phyloP scores from a whole-genome alignment of 805 yeast genomes.

The Hanseniaspora lachancei region DNA sequence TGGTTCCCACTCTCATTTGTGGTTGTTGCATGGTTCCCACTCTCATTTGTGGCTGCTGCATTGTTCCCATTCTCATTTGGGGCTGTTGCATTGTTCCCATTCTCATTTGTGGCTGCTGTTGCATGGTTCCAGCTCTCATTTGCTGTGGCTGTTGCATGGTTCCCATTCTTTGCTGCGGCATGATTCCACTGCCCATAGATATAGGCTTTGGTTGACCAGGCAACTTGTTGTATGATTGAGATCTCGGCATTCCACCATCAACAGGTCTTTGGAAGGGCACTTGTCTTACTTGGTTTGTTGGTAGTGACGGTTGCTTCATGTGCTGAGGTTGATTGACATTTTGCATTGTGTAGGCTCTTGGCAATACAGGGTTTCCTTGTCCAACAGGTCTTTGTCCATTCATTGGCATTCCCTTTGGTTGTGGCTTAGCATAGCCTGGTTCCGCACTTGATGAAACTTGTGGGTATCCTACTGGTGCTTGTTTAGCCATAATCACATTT shows the following conservation, averaged over 20 bases:
- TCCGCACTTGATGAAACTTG: neutral
- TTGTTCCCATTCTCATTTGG: neutral
- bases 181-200: neutral
- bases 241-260: slow-evolving; percentile 3
- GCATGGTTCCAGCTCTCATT: neutral
- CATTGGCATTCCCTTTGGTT: neutral
- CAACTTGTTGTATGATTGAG: slow-evolving; percentile 2
- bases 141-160: neutral
- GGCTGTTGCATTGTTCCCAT: neutral
- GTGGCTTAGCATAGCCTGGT: neutral
- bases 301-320: neutral
- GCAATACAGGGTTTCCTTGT: neutral
- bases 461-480: neutral
- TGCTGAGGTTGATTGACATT: neutral
- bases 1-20: neutral
- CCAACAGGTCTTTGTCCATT: neutral
- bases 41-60: neutral
- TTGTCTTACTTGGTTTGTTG: neutral
- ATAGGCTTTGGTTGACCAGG: neutral
- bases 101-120: neutral
- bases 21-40: neutral
- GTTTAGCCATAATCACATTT: neutral
- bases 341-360: slow-evolving; percentile 12
- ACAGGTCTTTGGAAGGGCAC: slow-evolving; percentile 1
- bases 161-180: neutral